phyloP scores from a whole-genome alignment of 805 yeast species.

The Candida gorgasii region DNA sequence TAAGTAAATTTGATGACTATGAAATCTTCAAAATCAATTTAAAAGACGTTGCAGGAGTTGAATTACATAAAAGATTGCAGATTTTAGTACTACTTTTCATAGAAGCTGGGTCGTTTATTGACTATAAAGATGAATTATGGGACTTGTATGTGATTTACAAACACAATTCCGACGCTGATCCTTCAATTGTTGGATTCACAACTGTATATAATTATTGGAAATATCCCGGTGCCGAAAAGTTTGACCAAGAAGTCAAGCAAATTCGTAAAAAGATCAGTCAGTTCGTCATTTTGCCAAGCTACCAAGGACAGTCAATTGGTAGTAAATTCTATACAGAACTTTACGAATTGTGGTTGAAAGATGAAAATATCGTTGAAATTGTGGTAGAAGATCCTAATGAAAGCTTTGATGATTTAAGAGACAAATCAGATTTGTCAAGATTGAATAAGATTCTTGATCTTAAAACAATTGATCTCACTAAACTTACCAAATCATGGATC shows the following conservation, averaged over 20 bases:
- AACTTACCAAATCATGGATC: constrained; percentile 38
- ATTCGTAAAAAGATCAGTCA: constrained; percentile 82
- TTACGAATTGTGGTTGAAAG: constrained; percentile 54
- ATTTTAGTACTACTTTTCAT: constrained; percentile 80
- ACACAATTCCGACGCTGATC: constrained; percentile 13
- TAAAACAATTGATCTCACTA: constrained; percentile 19
- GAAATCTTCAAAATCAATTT: constrained; percentile 54
- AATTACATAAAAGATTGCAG: constrained; percentile 69
- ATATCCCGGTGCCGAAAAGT: constrained; percentile 54
- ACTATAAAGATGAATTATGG: constrained; percentile 76
- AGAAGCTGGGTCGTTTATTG: constrained; percentile 92
- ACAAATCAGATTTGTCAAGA: constrained; percentile 66
- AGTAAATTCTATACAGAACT: constrained; percentile 59
- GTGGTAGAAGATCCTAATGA: constrained; percentile 96
- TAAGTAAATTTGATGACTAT: constrained; percentile 26
- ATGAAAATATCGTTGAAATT: constrained; percentile 59
- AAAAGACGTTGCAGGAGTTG: constrained; percentile 41
- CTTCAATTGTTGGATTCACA: constrained; percentile 69
- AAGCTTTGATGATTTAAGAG: constrained; percentile 87
- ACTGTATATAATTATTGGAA: constrained; percentile 86
- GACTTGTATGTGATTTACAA: constrained; percentile 61
- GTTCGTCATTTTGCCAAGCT: constrained; percentile 80
- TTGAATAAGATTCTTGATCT: constrained; percentile 28
- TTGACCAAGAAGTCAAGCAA: constrained; percentile 44
- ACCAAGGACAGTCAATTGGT: constrained; percentile 76